phyloP scores from a whole-genome alignment of 352 stramenopile species.

The Globisporangium paddicum region DNA sequence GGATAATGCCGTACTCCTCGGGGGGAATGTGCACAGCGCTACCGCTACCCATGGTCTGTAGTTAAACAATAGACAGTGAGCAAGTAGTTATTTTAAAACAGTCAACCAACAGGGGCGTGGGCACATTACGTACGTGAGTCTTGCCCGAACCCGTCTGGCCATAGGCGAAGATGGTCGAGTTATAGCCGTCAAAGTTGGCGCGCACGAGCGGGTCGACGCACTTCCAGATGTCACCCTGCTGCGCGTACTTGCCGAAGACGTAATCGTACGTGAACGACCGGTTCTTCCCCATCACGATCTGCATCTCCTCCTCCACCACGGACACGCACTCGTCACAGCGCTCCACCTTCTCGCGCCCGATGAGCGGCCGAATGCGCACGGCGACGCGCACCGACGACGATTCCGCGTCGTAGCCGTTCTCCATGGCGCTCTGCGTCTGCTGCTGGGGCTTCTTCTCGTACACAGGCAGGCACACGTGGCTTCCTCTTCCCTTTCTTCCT shows the following conservation, averaged over 20 bases:
- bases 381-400: constrained; percentile 71
- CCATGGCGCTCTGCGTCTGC: constrained; percentile 8
- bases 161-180: constrained; percentile 89
- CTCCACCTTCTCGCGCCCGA: constrained; percentile 86
- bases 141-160: constrained; percentile 86
- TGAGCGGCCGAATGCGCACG: constrained; percentile 82
- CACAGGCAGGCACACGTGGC: not conserved
- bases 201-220: constrained; percentile 80
- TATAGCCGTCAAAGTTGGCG: constrained; percentile 86
- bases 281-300: constrained; percentile 88
- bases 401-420: constrained; percentile 38
- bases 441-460: not conserved
- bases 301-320: constrained; percentile 72
- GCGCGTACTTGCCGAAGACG: constrained; percentile 79
- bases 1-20: constrained; percentile 87
- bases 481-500: not conserved
- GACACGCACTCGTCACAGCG: constrained; percentile 85
- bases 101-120: not conserved
- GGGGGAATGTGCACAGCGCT: constrained; percentile 73
- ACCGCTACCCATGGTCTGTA: constrained; percentile 88
- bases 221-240: constrained; percentile 83
- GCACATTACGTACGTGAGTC: constrained; percentile 20
- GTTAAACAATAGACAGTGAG: no score
- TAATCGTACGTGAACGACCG: constrained; percentile 90
- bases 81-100: no score